Percentiles rank a stretch among this genome's conserved stretches.
Conservation (phyloP, 2,329 filamentous ascomycete genomes). For the Xylariaceae sp. region DNA sequence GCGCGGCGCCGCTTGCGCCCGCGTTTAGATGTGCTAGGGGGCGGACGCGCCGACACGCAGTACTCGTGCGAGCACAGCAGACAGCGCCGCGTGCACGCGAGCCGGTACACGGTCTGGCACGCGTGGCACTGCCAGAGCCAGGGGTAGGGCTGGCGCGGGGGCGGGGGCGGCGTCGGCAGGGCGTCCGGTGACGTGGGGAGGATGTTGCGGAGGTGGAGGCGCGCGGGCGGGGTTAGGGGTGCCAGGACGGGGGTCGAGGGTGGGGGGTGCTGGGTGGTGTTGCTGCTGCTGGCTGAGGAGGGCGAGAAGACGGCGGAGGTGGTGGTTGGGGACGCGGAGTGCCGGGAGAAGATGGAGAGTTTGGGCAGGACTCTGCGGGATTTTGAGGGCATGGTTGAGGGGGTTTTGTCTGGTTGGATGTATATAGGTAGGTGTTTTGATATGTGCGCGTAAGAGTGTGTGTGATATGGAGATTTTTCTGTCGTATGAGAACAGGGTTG, state of each 20-base stretch:
- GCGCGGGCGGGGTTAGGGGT: constrained; percentile 29
- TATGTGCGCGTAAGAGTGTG: background rate
- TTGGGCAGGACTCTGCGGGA: constrained; percentile 24
- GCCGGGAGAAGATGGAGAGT: constrained; percentile 25
- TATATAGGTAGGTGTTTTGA: background rate
- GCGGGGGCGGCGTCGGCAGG: constrained; percentile 31
- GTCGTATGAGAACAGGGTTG: background rate
- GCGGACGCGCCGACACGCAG: constrained; percentile 22
- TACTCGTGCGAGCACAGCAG: constrained; percentile 35
- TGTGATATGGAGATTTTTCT: background rate
- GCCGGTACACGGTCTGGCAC: constrained; percentile 35
- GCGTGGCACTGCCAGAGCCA: constrained; percentile 43
- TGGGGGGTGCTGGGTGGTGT: constrained; percentile 3
- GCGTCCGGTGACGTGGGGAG: constrained; percentile 30
- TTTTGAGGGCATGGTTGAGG: constrained; percentile 29
- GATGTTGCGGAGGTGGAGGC: constrained; percentile 34
- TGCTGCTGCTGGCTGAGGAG: constrained; percentile 6
- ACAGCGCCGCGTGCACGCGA: constrained; percentile 41
- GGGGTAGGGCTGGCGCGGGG: constrained; percentile 25
- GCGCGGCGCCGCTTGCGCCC: constrained; percentile 28
- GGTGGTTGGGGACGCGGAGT: constrained; percentile 5
- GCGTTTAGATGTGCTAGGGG: background rate
- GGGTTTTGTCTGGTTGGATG: constrained; percentile 5
- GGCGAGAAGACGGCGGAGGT: constrained; percentile 7
- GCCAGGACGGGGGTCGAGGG: background rate